Base-by-base conservation (phyloP, 1,284 basidiomycete genomes). In the Cutaneotrichosporon dermatis region DNA sequence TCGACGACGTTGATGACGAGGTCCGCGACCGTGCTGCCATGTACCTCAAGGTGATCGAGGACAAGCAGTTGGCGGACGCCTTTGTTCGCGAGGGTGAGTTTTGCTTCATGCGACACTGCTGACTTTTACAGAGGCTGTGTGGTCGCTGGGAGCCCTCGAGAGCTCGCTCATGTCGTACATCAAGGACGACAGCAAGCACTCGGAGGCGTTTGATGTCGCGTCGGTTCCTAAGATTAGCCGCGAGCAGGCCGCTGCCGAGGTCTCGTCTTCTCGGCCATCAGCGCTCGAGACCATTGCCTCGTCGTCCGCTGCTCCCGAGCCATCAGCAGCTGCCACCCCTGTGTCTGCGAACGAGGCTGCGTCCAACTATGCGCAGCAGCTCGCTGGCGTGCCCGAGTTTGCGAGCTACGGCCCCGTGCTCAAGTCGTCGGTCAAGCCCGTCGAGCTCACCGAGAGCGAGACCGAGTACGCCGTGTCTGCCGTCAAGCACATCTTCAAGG, bases 1-100 rank as follows among this genome's bases (percentile, higher is more conserved):
- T 99, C 66, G 96, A 99, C 75, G 96, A 99, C 78, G 92, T 98
- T 15, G 96, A 99, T 65, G 96, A 99, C 74, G 96, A 99, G 82
- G 96, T 99, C 62, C 87, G 96, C 55, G 96, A 99, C 77, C 89
- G 96, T 61, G 96, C 95, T 5, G 92, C 95, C 9, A 84, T 99
- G 79, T 98, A 96, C 78, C 83, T 96, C 62, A 88, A 86, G 79
- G 83, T 90, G 6, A 85, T 97, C 69, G 84, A 88, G 66, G 89
- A 90, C 74, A 85, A 88, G 64, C 79, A 83, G 12, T 81, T 99
- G 58, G 91, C 90, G 6, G 86, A 90, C 69, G 84, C 84, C 39
- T 95, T 94, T 72, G 86, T 97, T 65, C 92, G 90, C 79, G 92
- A 97, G 79, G 44, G 44, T 45, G 44, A 45, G 44, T 45, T 4